A percentile compares a stretch with the other conserved stretches of the same genome.
Evolutionary conservation across 352 stramenopile genomes (phyloP).

Genomic region (Heterotrichella gracilis): DNA sequence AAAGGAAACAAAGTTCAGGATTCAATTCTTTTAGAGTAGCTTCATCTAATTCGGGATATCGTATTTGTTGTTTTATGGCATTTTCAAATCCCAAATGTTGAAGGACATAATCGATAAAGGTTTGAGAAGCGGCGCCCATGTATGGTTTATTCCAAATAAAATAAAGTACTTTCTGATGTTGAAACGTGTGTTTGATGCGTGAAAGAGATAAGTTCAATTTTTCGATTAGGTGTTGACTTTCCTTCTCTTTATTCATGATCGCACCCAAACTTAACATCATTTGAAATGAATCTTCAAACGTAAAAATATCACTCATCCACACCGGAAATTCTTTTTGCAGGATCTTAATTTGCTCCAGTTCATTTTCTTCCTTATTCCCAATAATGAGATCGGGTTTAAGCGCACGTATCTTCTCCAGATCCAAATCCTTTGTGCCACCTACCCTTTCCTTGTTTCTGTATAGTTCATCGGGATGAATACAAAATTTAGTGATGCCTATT

Average conservation of each 20-base stretch:
- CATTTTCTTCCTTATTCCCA: slow-evolving; percentile 2
- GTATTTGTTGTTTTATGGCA: background rate
- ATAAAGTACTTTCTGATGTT: background rate
- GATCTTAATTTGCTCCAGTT: background rate
- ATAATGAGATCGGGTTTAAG: background rate
- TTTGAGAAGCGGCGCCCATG: background rate
- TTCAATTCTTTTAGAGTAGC: background rate
- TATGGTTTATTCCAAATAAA: slow-evolving; percentile 4
- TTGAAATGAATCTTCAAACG: background rate
- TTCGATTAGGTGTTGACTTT: background rate
- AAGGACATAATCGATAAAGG: background rate
- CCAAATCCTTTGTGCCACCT: background rate
- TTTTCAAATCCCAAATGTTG: background rate
- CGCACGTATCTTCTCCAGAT: background rate
- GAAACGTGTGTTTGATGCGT: background rate
- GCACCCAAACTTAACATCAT: background rate
- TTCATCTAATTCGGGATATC: background rate
- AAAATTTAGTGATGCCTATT: background rate
- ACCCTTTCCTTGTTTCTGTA: background rate
- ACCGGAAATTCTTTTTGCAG: background rate
- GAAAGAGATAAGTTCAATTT: background rate
- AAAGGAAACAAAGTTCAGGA: background rate
- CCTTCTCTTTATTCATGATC: background rate
- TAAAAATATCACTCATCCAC: background rate
- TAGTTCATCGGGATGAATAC: background rate